These are phyloP conservation scores for Aechmea fasciata DNA, from an alignment of 176 grass and related monocot species.

Conservation along the genomic window DNA sequence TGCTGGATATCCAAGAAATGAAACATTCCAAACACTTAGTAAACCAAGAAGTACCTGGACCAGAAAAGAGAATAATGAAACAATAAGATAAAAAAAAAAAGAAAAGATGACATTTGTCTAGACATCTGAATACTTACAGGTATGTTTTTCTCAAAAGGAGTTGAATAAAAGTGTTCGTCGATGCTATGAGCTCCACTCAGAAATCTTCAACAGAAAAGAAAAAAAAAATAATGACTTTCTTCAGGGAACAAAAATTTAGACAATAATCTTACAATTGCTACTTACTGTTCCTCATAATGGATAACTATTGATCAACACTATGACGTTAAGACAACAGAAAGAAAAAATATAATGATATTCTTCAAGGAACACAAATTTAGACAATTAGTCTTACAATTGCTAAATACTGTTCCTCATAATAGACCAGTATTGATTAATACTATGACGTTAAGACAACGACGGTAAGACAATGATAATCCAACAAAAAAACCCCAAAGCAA, in stretches of 20 bases:
- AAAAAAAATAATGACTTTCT: conserved; percentile 14
- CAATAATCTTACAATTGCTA: not conserved
- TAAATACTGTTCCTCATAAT: not conserved
- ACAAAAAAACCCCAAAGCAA: too few species aligned
- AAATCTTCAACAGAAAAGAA: conserved; percentile 59
- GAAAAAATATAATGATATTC: conserved; percentile 12
- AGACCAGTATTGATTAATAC: not conserved
- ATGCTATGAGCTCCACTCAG: conserved; percentile 86
- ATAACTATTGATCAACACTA: not conserved
- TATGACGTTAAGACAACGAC: not conserved
- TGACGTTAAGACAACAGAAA: not conserved
- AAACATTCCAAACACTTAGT: conserved; percentile 97
- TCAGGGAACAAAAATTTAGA: conserved; percentile 9
- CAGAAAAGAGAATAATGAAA: conserved; percentile 9
- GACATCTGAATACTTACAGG: conserved; percentile 50
- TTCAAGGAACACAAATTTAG: conserved; percentile 9
- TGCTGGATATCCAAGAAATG: conserved; percentile 85
- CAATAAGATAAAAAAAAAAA: conserved; percentile 2
- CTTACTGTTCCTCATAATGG: not conserved
- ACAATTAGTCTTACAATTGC: not conserved
- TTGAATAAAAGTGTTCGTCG: conserved; percentile 62
- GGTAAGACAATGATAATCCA: not conserved
- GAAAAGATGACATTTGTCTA: not conserved
- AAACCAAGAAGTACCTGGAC: conserved; percentile 91
- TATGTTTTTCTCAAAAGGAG: conserved; percentile 84